Conservation (phyloP, 345 rosid species). For the Melaleuca alternifolia region DNA sequence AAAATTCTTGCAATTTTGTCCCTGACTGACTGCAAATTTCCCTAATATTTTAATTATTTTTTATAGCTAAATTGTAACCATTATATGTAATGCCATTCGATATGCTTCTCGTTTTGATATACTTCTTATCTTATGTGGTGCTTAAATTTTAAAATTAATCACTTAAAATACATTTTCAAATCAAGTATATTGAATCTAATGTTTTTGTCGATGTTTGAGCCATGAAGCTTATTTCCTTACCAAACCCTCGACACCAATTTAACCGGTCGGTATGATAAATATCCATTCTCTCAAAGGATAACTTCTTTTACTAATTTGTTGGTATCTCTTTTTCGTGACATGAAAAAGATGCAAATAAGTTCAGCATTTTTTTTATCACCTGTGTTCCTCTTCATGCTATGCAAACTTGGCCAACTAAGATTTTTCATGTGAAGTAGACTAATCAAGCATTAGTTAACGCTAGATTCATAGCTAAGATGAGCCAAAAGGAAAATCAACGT, state of each 20-base stretch:
- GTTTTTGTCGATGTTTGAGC: too few relatives aligned
- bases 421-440: not conserved
- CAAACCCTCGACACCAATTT: not conserved
- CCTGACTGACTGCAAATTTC: not conserved
- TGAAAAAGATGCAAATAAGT: not conserved
- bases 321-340: fast-evolving
- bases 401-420: not conserved
- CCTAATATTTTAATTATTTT: not conserved
- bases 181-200: not conserved
- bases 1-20: not conserved
- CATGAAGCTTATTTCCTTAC: fast-evolving
- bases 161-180: not conserved
- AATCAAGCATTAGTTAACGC: not conserved
- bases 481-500: not conserved
- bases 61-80: not conserved
- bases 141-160: not conserved
- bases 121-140: fast-evolving
- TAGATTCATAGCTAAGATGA: not conserved
- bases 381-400: not conserved
- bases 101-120: not conserved
- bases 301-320: not conserved
- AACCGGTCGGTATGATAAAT: fast-evolving
- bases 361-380: not conserved
- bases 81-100: not conserved
- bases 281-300: fast-evolving